Evolutionary conservation across 768 basidiomycete species (phyloP).

Genomic region (Suillus fuscotomentosus): DNA sequence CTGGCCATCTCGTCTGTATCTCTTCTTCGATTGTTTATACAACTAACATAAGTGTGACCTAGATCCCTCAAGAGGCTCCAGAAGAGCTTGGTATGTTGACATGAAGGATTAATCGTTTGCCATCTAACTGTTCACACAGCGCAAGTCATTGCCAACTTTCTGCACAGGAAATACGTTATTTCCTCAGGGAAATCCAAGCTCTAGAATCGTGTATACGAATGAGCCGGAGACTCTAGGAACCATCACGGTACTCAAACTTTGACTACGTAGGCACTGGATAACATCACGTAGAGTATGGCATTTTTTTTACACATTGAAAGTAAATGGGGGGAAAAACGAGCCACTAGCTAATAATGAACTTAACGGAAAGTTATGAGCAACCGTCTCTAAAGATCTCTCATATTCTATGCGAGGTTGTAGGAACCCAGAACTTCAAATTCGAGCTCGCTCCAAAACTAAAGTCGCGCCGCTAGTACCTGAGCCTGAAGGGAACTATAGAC

Average conservation of each 20-base stretch:
- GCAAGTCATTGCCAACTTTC: neutral
- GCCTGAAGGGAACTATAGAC: neutral
- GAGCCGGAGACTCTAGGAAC: too few relatives aligned
- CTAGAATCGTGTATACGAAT: neutral
- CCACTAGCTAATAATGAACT: neutral
- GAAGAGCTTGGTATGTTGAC: conserved; percentile 24
- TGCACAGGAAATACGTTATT: neutral
- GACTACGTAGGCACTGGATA: neutral
- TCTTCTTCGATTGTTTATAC: neutral
- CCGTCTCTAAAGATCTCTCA: neutral
- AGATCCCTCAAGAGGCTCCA: conserved; percentile 31
- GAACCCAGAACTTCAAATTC: neutral
- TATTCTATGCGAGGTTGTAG: neutral
- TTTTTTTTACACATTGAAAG: neutral
- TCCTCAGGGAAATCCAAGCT: neutral
- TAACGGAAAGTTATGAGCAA: neutral
- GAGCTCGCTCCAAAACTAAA: neutral
- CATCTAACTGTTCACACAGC: neutral
- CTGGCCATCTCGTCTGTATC: conserved; percentile 27
- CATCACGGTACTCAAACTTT: too few relatives aligned
- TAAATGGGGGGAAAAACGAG: neutral
- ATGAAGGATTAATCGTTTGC: neutral
- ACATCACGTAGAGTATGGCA: neutral
- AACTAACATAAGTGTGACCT: neutral
- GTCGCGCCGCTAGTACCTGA: neutral